phyloP scores from a whole-genome alignment of 140 eudicot species.

The Senecio squalidus region DNA sequence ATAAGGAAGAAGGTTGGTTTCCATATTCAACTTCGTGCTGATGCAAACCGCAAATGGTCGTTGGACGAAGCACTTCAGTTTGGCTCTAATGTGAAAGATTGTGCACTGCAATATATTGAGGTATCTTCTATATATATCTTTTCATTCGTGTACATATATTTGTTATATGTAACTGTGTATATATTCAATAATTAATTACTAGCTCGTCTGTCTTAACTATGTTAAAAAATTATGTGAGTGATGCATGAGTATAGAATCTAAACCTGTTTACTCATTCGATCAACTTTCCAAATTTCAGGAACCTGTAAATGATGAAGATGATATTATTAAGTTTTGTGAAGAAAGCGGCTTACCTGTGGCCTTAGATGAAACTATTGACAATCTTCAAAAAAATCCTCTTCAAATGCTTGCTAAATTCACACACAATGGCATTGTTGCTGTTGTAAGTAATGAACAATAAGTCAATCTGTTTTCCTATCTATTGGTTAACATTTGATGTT shows the following conservation, averaged over 20 bases:
- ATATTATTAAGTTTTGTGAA: slow-evolving; percentile 77
- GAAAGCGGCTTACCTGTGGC: slow-evolving; percentile 90
- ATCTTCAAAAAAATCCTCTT: slow-evolving; percentile 51
- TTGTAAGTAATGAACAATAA: slow-evolving; percentile 43
- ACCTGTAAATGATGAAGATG: slow-evolving; percentile 72
- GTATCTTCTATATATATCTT: slow-evolving; percentile 24
- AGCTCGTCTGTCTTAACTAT: background rate
- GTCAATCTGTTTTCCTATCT: background rate
- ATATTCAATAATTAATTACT: background rate
- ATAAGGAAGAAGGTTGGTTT: slow-evolving; percentile 72
- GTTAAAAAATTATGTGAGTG: background rate
- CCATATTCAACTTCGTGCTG: slow-evolving; percentile 68
- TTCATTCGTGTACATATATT: background rate
- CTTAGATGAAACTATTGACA: slow-evolving; percentile 78
- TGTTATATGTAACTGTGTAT: background rate
- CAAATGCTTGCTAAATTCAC: slow-evolving; percentile 48
- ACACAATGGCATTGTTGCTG: slow-evolving; percentile 72
- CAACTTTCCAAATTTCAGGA: slow-evolving; percentile 47
- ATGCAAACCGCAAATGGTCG: slow-evolving; percentile 89
- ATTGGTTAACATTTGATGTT: background rate
- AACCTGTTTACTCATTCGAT: background rate
- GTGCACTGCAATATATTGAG: slow-evolving; percentile 81
- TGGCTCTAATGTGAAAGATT: slow-evolving; percentile 54
- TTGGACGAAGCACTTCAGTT: slow-evolving; percentile 64
- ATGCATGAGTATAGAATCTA: slow-evolving; percentile 1